phyloP scores from a whole-genome alignment of 1,284 basidiomycete species.

The Boletus austroedulis region DNA sequence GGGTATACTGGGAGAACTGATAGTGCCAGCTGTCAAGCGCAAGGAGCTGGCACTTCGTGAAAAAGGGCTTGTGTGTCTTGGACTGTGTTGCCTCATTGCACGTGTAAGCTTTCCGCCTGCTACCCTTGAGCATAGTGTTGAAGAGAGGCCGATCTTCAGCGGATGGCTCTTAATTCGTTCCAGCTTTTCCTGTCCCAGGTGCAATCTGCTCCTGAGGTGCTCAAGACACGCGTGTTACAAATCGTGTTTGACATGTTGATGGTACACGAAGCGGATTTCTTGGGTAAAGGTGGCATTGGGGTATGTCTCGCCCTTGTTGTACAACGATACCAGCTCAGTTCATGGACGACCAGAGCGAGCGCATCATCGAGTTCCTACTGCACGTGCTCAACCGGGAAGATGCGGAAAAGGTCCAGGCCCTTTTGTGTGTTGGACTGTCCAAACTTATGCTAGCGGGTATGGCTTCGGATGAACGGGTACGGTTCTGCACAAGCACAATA shows the following conservation, averaged over 20 bases:
- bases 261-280: conserved; percentile 81
- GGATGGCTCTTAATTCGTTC: conserved; percentile 90
- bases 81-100: conserved; percentile 90
- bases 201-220: conserved; percentile 69
- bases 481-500: conserved; percentile 13
- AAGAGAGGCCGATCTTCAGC: conserved; percentile 41
- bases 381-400: conserved; percentile 76
- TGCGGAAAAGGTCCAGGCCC: conserved; percentile 72
- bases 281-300: conserved; percentile 53
- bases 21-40: conserved; percentile 86
- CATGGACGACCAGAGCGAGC: conserved; percentile 49
- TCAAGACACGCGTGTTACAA: conserved; percentile 81
- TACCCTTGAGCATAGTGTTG: not conserved
- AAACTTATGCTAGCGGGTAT: conserved; percentile 90
- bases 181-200: conserved; percentile 88
- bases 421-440: conserved; percentile 80
- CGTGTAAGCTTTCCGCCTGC: conserved; percentile 41
- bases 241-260: conserved; percentile 90
- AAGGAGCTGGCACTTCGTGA: conserved; percentile 85
- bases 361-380: conserved; percentile 73
- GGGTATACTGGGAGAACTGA: conserved; percentile 86
- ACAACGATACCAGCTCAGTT: not conserved
- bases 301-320: conserved; percentile 34
- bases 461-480: conserved; percentile 69
- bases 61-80: conserved; percentile 83